Evolutionary conservation across 495 filamentous ascomycete species (phyloP).

Genomic region (Aspergillus bridgeri): DNA sequence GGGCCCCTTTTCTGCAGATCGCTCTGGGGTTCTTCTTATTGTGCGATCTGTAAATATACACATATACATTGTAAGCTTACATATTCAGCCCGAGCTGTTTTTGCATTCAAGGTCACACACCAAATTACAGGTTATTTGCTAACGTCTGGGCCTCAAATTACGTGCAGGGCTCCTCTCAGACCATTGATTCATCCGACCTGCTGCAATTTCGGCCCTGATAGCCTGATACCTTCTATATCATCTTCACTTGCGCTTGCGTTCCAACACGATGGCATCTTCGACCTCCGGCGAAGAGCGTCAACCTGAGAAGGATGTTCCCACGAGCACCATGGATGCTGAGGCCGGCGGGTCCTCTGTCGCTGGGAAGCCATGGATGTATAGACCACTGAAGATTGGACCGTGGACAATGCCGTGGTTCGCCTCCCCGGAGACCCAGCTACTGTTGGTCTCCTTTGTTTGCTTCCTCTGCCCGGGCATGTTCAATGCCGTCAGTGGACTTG

Average conservation of each 20-base stretch:
- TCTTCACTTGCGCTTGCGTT: neutral
- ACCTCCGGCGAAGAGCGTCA: conserved; percentile 5
- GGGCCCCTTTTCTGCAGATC: neutral
- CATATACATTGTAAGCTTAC: neutral
- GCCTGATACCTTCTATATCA: neutral
- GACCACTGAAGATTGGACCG: conserved; percentile 52
- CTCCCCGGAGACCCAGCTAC: conserved; percentile 68
- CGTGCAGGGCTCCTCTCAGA: too few species aligned
- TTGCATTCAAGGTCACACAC: neutral
- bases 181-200: neutral
- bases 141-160: neutral
- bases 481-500: conserved; percentile 74
- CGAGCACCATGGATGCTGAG: conserved; percentile 26
- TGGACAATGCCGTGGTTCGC: conserved; percentile 66
- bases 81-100: neutral
- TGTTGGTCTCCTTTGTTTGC: conserved; percentile 79
- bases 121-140: neutral
- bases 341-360: conserved; percentile 23
- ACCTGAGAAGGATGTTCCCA: conserved; percentile 19
- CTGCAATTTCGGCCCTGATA: neutral
- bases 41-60: neutral
- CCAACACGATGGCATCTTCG: conserved; percentile 9
- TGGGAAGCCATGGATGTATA: conserved; percentile 65
- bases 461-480: conserved; percentile 88
- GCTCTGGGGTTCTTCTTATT: neutral